Percentiles rank a stretch among this genome's conserved stretches.
phyloP scores from a whole-genome alignment of 1,139 yeast species.

The Yamadazyma aaseri region DNA sequence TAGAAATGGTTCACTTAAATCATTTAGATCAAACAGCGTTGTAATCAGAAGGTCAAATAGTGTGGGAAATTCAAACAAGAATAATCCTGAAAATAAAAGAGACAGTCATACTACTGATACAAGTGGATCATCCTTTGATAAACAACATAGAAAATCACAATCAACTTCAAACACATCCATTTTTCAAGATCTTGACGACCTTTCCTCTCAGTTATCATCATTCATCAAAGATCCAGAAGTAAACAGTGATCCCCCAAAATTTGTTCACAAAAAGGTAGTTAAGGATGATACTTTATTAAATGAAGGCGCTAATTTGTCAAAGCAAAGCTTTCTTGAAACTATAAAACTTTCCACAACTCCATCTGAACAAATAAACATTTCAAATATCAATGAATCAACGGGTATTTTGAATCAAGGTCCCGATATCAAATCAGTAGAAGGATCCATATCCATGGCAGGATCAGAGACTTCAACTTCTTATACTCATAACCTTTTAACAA shows the following conservation, averaged over 20 bases:
- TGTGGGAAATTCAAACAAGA: not conserved
- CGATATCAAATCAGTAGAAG: conserved; percentile 27
- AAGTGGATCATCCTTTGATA: conserved; percentile 12
- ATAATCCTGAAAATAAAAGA: conserved; percentile 7
- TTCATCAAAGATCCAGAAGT: conserved; percentile 13
- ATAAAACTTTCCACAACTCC: conserved; percentile 7
- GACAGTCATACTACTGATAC: conserved; percentile 11
- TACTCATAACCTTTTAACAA: conserved; percentile 4
- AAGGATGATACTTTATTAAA: conserved; percentile 12
- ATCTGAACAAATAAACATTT: not conserved
- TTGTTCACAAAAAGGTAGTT: conserved; percentile 17
- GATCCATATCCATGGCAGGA: conserved; percentile 17
- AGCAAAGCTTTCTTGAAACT: conserved; percentile 11
- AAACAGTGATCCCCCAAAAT: conserved; percentile 8
- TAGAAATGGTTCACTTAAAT: conserved; percentile 16
- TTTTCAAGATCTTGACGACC: conserved; percentile 29
- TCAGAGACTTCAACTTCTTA: conserved; percentile 13
- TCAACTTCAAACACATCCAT: conserved; percentile 31
- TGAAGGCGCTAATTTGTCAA: conserved; percentile 7
- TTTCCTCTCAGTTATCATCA: conserved; percentile 30
- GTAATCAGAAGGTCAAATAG: conserved; percentile 1
- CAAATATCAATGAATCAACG: conserved; percentile 1
- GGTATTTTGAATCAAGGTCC: conserved; percentile 6
- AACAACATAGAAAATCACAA: conserved; percentile 19
- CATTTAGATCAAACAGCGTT: conserved; percentile 11